These are phyloP conservation scores for Persicaria maculosa DNA, from an alignment of 148 eudicot genomes.

Conservation along the genomic window DNA sequence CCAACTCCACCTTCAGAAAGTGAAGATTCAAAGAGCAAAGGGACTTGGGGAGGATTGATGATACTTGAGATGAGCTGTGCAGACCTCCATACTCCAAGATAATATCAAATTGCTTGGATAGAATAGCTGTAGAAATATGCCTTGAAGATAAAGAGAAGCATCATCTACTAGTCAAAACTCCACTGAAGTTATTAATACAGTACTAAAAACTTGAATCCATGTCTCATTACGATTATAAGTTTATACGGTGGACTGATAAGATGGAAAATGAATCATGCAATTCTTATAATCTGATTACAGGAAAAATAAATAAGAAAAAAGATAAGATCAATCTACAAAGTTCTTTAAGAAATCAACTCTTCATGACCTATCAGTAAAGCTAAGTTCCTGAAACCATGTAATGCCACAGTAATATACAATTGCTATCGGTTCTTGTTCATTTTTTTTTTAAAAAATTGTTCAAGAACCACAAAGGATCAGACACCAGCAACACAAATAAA, in stretches of 20 bases:
- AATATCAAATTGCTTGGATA: constrained; percentile 34
- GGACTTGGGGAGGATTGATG: constrained; percentile 27
- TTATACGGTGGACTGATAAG: neutral
- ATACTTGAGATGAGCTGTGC: constrained; percentile 32
- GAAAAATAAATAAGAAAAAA: neutral
- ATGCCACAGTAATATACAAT: neutral
- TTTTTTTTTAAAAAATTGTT: neutral
- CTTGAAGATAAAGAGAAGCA: constrained; percentile 26
- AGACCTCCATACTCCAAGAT: constrained; percentile 71
- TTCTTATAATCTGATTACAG: neutral
- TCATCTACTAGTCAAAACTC: neutral
- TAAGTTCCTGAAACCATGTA: neutral
- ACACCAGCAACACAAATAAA: neutral
- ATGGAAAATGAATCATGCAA: neutral
- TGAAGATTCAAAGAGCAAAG: constrained; percentile 30
- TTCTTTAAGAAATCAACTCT: neutral
- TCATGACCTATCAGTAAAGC: neutral
- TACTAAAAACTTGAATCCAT: neutral
- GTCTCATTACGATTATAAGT: neutral
- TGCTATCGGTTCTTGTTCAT: neutral
- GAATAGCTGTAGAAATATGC: constrained; percentile 42
- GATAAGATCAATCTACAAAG: neutral
- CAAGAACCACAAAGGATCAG: neutral
- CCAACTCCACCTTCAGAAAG: constrained; percentile 51
- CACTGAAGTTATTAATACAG: constrained; percentile 1